Percentiles rank a stretch among this genome's conserved stretches.
phyloP scores from a whole-genome alignment of 2,329 filamentous ascomycete genomes.

The Aspergillus carbonarius region DNA sequence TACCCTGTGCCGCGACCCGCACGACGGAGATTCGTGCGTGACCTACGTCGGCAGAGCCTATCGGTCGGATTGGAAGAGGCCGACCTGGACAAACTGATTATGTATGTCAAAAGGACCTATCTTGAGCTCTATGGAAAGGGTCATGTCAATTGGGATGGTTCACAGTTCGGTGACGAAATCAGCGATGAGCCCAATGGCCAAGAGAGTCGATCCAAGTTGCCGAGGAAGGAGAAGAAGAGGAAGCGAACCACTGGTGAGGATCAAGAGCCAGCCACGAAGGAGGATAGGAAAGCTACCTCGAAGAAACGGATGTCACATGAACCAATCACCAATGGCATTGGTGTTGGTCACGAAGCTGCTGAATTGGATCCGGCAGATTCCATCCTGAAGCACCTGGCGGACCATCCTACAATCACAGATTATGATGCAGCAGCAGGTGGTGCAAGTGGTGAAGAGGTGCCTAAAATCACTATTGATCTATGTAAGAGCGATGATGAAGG shows the following conservation, averaged over 20 bases:
- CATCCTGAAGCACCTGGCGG: neutral
- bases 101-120: constrained; percentile 25
- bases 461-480: neutral
- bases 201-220: constrained; percentile 6
- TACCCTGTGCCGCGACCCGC: constrained; percentile 19
- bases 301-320: neutral
- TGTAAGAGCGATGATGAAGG: neutral
- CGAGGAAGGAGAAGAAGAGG: constrained; percentile 9
- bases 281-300: neutral
- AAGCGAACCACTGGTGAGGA: neutral
- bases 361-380: neutral
- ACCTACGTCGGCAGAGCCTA: constrained; percentile 19
- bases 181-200: constrained; percentile 10
- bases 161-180: constrained; percentile 25
- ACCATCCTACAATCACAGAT: neutral
- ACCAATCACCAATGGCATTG: neutral
- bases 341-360: neutral
- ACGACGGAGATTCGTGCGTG: constrained; percentile 18
- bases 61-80: constrained; percentile 17
- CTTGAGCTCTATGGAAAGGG: constrained; percentile 15
- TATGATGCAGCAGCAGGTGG: neutral
- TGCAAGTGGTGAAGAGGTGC: neutral
- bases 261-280: neutral
- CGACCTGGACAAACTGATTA: constrained; percentile 14
- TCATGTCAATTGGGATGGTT: constrained; percentile 5